Evolutionary conservation across 2,329 filamentous ascomycete genomes (phyloP), one percentile per base, ranked within the genome.

Genomic region (Alternaria sp.): DNA sequence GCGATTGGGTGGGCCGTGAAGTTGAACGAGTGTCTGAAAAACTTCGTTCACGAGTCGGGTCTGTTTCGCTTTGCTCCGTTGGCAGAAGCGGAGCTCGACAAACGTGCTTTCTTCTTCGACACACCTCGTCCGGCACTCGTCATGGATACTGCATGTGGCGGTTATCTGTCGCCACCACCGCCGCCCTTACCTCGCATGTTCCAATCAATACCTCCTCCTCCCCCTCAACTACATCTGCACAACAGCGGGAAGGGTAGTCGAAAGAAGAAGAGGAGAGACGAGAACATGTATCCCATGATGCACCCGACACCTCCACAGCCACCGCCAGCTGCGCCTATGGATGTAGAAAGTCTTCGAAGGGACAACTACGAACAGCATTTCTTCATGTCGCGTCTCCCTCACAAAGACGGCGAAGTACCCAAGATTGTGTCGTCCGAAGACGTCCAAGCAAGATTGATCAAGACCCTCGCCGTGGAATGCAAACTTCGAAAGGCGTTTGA

Each of bases 331-430:
- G 52, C 55, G 57, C 32, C 15, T 5, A n/a, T 40, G 50, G 54
- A 59, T 8, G 26, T 67, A 3, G 67, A 70, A 19, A 64, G 13
- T 23, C n/a, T 17, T 19, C 26, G 74, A 54, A 28, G 49, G n/a
- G 4, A 40, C 36, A 15, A 26, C 3, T 78, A 75, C 51, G 61
- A 57, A 7, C 46, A 50, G 3, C 40, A 72, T 4, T 75, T 76
- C 64, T 75, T 77, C 54, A 56, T 78, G 54, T 70, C 72, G 5
- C 60, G 69, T 21, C 66, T 78, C 3, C 75, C 74, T 5, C 56
- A 51, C 6, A 12, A 32, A 8, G 51, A 64, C 10, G 68, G 67
- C 5, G 36, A 40, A 59, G 60, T 26, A 57, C 47, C 7, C 61
- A 61, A 15, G 28, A 64, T 4, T 54, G 19, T 6, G 13, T 28